Conservation (phyloP, 1,139 yeast genomes). For the Geotrichum citri-aurantii region DNA sequence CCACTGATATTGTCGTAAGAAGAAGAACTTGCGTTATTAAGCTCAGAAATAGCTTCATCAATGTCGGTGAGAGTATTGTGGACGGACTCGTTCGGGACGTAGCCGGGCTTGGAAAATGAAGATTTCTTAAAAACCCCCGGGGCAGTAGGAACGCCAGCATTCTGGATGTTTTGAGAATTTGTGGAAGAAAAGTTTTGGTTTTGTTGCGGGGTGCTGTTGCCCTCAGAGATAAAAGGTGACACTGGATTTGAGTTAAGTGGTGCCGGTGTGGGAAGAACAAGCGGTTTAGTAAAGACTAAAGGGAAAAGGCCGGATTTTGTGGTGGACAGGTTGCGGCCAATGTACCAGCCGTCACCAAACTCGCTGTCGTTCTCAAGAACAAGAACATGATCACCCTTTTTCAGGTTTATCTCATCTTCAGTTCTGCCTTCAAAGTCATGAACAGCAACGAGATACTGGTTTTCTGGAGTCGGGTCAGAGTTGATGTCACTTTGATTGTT, state of each 20-base stretch:
- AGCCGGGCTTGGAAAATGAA: conserved; percentile 4
- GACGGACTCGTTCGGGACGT: conserved; percentile 38
- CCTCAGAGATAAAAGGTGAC: conserved; percentile 6
- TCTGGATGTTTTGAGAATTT: conserved; percentile 2
- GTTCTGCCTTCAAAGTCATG: conserved; percentile 82
- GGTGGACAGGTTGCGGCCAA: conserved; percentile 68
- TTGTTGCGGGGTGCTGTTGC: neutral
- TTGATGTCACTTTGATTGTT: neutral
- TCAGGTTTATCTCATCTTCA: conserved; percentile 80
- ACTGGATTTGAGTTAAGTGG: conserved; percentile 26
- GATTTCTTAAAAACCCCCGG: conserved; percentile 1
- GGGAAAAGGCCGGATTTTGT: conserved; percentile 84
- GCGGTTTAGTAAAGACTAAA: conserved; percentile 55
- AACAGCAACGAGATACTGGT: conserved; percentile 48
- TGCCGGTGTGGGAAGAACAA: conserved; percentile 25
- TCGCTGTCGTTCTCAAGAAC: conserved; percentile 89
- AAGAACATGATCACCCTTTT: conserved; percentile 80
- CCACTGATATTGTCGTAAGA: conserved; percentile 22
- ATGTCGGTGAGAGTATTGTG: conserved; percentile 69
- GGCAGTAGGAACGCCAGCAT: neutral
- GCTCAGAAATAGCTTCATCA: conserved; percentile 75
- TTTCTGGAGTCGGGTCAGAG: conserved; percentile 12
- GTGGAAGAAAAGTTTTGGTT: neutral
- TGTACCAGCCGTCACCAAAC: conserved; percentile 97
- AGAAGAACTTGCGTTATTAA: conserved; percentile 30